These are phyloP conservation scores for Komagataella populi DNA, from an alignment of 805 yeast genomes.

Conservation along the genomic window DNA sequence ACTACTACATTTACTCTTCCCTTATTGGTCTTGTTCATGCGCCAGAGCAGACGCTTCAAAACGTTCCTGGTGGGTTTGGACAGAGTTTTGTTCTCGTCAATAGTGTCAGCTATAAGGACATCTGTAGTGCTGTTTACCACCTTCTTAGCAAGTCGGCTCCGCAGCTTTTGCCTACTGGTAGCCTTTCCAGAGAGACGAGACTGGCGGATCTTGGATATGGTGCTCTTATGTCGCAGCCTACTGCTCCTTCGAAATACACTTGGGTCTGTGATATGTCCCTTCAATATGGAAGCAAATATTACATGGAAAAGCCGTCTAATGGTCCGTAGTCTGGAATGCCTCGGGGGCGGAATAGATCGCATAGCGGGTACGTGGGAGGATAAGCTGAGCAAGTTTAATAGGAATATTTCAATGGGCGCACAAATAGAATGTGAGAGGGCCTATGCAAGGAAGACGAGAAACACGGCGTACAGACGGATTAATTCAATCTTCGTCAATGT, in stretches of 20 bases:
- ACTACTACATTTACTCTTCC: neutral
- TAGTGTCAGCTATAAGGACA: neutral
- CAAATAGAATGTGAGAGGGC: neutral
- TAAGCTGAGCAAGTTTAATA: neutral
- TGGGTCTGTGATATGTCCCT: conserved; percentile 20
- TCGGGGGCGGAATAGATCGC: conserved; percentile 23
- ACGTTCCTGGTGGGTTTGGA: neutral
- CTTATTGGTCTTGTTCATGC: neutral
- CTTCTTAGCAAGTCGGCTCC: neutral
- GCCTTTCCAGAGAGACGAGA: conserved; percentile 13
- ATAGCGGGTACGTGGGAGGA: conserved; percentile 4
- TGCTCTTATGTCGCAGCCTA: neutral
- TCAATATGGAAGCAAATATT: conserved; percentile 15
- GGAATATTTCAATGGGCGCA: neutral
- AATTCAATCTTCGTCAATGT: conserved; percentile 22
- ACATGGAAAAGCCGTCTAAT: conserved; percentile 18
- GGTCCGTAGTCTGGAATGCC: conserved; percentile 19
- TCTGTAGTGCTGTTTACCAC: conserved; percentile 1
- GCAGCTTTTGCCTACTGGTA: conserved; percentile 3
- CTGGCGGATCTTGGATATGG: conserved; percentile 15
- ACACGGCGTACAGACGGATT: neutral
- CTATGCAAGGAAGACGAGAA: neutral
- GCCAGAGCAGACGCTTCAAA: neutral
- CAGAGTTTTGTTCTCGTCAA: neutral
- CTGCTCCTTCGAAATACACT: conserved; percentile 12